Evolutionary conservation across 2,329 filamentous ascomycete genomes (phyloP).

Genomic region (Leptographium procerum): DNA sequence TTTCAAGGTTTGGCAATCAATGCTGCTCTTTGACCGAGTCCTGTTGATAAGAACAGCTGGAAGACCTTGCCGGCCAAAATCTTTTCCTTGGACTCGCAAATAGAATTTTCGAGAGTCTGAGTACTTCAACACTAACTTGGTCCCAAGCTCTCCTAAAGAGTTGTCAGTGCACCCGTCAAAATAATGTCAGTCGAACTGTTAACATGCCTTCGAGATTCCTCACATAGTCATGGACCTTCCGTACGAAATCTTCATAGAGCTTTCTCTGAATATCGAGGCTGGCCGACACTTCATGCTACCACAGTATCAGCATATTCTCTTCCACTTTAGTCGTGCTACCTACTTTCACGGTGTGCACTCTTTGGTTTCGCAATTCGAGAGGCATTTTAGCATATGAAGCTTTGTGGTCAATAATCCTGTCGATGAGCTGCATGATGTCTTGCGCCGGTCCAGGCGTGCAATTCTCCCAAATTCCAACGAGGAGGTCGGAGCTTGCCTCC

Average conservation of each 20-base stretch:
- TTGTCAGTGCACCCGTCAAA: conserved; percentile 17
- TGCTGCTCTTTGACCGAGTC: conserved; percentile 56
- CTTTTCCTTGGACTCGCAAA: conserved; percentile 50
- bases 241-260: conserved; percentile 79
- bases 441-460: conserved; percentile 54
- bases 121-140: conserved; percentile 44
- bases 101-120: conserved; percentile 73
- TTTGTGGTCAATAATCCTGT: conserved; percentile 65
- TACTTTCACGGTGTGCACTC: conserved; percentile 79
- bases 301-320: not conserved
- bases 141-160: conserved; percentile 5
- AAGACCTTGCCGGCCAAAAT: conserved; percentile 44
- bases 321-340: not conserved
- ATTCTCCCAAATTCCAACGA: conserved; percentile 56
- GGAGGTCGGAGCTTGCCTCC: conserved; percentile 51
- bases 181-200: conserved; percentile 16
- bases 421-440: conserved; percentile 53
- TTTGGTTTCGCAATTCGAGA: conserved; percentile 78
- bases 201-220: conserved; percentile 51
- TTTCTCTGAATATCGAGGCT: conserved; percentile 34
- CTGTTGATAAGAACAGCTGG: conserved; percentile 56
- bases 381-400: conserved; percentile 67
- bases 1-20: conserved; percentile 81
- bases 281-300: conserved; percentile 6
- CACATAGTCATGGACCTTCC: conserved; percentile 47